A percentile compares a stretch with the other conserved stretches of the same genome.
These are phyloP conservation scores for Solanum dulcamara DNA, from an alignment of 257 asterid genomes.

Conservation along the genomic window DNA sequence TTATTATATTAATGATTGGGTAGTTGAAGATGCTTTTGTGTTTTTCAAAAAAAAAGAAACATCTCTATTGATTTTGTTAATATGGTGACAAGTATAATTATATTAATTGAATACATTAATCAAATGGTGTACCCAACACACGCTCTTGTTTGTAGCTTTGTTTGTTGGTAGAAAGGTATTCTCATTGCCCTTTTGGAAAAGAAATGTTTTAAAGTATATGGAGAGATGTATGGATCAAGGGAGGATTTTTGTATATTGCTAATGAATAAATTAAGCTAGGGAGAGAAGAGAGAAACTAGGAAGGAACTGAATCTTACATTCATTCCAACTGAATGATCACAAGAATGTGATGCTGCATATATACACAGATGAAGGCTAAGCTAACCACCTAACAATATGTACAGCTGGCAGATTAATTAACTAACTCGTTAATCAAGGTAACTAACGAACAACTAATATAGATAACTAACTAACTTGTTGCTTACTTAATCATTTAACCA, in stretches of 20 bases:
- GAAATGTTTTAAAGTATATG: background rate
- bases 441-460: no score
- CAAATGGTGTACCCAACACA: background rate
- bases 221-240: background rate
- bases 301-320: no score
- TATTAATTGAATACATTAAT: background rate
- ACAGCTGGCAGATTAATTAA: no score
- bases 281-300: no score
- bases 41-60: background rate
- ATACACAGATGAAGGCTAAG: no score
- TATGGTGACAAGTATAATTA: background rate
- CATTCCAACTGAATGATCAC: no score
- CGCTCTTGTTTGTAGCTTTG: slow-evolving; percentile 6
- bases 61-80: slow-evolving; percentile 2
- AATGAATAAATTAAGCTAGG: no score
- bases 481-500: no score
- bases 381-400: no score
- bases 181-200: background rate
- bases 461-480: no score
- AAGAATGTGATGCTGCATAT: no score
- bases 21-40: slow-evolving; percentile 30
- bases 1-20: slow-evolving; percentile 26
- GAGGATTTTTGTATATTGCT: background rate
- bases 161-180: slow-evolving; percentile 25
- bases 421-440: no score